Conservation (phyloP, 768 basidiomycete genomes). For the Mycena epipterygia region DNA sequence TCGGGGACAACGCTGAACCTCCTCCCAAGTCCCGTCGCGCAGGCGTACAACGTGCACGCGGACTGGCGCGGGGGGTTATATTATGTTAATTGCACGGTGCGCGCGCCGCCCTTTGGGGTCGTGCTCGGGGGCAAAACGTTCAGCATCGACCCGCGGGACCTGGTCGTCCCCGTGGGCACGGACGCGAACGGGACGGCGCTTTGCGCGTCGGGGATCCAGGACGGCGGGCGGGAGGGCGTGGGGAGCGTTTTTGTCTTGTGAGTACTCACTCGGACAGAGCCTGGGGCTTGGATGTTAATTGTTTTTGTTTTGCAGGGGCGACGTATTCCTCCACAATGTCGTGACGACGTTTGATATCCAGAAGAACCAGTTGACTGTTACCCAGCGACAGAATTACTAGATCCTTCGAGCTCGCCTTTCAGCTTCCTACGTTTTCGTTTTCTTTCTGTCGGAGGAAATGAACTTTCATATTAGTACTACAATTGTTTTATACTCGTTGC, state of each 20-base stretch:
- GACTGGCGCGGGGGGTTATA: slow-evolving; percentile 30
- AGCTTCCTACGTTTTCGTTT: no score
- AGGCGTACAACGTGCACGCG: slow-evolving; percentile 30
- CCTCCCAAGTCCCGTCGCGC: slow-evolving; percentile 37
- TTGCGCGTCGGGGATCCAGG: slow-evolving; percentile 36
- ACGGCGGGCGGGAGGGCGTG: slow-evolving; percentile 31
- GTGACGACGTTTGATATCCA: slow-evolving; percentile 37
- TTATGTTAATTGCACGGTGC: slow-evolving; percentile 32
- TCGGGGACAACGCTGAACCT: slow-evolving; percentile 40
- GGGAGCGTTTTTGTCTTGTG: slow-evolving; percentile 39
- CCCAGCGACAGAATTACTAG: slow-evolving; percentile 18
- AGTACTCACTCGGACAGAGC: not conserved
- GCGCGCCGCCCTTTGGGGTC: slow-evolving; percentile 38
- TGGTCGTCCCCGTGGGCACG: slow-evolving; percentile 28
- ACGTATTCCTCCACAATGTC: slow-evolving; percentile 32
- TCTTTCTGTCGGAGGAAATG: no score
- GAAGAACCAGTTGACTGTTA: slow-evolving; percentile 29
- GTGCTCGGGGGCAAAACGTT: slow-evolving; percentile 34
- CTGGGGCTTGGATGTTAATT: not conserved
- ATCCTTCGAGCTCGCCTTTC: no score
- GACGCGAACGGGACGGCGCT: slow-evolving; percentile 25
- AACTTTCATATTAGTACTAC: no score
- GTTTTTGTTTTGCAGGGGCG: slow-evolving; percentile 30
- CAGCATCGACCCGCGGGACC: slow-evolving; percentile 32
- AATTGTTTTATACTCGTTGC: no score